These are phyloP conservation scores for Aechmea fasciata DNA, from an alignment of 176 grass and related monocot species.

Conservation along the genomic window DNA sequence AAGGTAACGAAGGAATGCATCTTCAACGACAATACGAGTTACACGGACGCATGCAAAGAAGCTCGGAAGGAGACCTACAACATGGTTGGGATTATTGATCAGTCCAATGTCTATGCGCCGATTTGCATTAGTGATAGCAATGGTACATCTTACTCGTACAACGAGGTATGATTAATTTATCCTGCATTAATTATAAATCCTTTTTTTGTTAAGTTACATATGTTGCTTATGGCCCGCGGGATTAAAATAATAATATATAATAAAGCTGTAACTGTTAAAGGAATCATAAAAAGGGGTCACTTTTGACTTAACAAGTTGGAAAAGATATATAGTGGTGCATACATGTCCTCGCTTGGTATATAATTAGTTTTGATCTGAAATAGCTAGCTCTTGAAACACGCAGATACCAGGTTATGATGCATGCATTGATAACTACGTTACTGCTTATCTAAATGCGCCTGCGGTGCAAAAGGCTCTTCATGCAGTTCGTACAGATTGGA, in stretches of 20 bases:
- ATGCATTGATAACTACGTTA: neutral
- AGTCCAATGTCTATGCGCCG: constrained; percentile 9
- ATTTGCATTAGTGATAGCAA: neutral
- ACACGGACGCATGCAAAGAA: neutral
- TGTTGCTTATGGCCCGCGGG: too few relatives aligned
- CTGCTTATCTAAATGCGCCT: constrained; percentile 35
- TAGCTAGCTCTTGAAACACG: too few relatives aligned
- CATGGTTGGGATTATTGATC: neutral
- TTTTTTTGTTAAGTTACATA: too few relatives aligned
- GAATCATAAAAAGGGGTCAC: too few relatives aligned
- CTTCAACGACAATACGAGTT: neutral
- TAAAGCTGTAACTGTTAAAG: too few relatives aligned
- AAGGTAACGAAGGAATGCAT: neutral
- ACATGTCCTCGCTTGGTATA: too few relatives aligned
- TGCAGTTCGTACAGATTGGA: constrained; percentile 22
- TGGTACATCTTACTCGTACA: neutral
- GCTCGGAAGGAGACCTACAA: neutral
- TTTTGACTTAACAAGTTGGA: too few relatives aligned
- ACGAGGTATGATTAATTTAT: neutral
- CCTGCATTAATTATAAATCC: too few relatives aligned
- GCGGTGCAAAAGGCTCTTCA: constrained; percentile 45
- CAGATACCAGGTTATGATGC: neutral
- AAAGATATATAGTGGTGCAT: too few relatives aligned
- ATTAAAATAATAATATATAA: too few relatives aligned
- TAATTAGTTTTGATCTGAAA: neutral